Evolutionary conservation across 306 rosid genomes (phyloP), one percentile per base, ranked within the genome.

Genomic region (Prunus mira): DNA sequence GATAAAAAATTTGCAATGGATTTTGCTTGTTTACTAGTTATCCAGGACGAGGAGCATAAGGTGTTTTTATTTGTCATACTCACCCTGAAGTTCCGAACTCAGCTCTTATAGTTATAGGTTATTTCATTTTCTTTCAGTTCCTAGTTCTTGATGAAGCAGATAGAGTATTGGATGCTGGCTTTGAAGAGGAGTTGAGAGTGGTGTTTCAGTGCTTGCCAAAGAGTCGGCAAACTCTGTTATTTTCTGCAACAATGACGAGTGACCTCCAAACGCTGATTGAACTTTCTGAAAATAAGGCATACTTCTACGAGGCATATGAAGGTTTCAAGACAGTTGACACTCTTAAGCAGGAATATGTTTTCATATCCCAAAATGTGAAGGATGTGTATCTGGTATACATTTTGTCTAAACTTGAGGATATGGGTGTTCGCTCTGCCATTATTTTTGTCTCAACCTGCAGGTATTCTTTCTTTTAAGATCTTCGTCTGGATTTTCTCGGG

Each of bases 61-160:
- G 57, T 46, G 24, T 38, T 77, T 65, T 72, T 75, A 32, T 75
- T 58, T 57, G 9, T 54, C 14, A 45, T 7, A 1, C 17, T 32
- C 32, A 25, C 20, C 4, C 20, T 73, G 7, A 56, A 24, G 62
- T 71, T 10, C 20, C 60, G 4, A 56, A 24, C 69, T 71, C 32
- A 25, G 56, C 60, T 54, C 45, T 58, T 51, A 38, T 34, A 13
- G 52, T 57, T 57, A 46, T n/a, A 25, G 72, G n/a, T 76, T 45
- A n/a, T 68, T 12, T 65, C 34, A 1, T 71, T 70, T 68, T 75
- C 67, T 66, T 77, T 76, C 81, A 90, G 98, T 95, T 87, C 72
- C 89, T 95, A 80, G 95, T 95, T 77, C 85, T 92, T 84, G 97
- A 95, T 73, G 98, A 95, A 83, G 98, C 98, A 74, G 98, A 95